Evolutionary conservation across 75 land plant species (phyloP), one percentile per base, ranked within the genome.

Genomic region (Selaginella moellendorffii): DNA sequence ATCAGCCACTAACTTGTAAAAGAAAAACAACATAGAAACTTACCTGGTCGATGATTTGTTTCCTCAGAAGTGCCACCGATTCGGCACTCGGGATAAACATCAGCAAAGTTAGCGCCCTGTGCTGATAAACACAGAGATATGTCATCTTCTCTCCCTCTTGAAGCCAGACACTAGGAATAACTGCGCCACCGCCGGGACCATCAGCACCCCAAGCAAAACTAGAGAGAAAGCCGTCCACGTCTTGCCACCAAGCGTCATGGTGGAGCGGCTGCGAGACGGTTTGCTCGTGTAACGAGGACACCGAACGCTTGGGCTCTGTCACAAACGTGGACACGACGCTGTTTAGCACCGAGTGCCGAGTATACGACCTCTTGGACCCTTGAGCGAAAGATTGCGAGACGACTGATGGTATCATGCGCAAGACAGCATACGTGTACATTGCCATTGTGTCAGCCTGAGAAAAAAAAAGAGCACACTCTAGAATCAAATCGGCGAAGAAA

Each of bases 11-110:
- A n/a, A n/a, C n/a, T n/a, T n/a, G n/a, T n/a, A n/a, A n/a, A n/a
- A n/a, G n/a, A n/a, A n/a, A n/a, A n/a, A n/a, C n/a, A n/a, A n/a
- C n/a, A n/a, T n/a, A n/a, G n/a, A n/a, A n/a, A 79, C 92, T 62
- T 54, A 95, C 99, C 77, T 82, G 86, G 67, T 95, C 99, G 31
- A 90, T 76, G 64, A 95, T 28, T 54, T 84, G 97, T 26, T 80
- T 81, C 67, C 79, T 83, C 61, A 90, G 46, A 21, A 78, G 26
- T 53, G 80, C 31, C 53, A 89, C 54, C 26, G 83, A 85, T 31
- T 81, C 83, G 61, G 81, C 79, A 52, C 82, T 82, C 23, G 99
- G 88, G 70, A 86, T 61, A 19, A 95, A 78, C 65, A 90, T 67
- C 21, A 95, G 63, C 12, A 90, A 20, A 0, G 99, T 95, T 30